Conservation (phyloP, 2,329 filamentous ascomycete species). For the Trichoderma oligosporum region DNA sequence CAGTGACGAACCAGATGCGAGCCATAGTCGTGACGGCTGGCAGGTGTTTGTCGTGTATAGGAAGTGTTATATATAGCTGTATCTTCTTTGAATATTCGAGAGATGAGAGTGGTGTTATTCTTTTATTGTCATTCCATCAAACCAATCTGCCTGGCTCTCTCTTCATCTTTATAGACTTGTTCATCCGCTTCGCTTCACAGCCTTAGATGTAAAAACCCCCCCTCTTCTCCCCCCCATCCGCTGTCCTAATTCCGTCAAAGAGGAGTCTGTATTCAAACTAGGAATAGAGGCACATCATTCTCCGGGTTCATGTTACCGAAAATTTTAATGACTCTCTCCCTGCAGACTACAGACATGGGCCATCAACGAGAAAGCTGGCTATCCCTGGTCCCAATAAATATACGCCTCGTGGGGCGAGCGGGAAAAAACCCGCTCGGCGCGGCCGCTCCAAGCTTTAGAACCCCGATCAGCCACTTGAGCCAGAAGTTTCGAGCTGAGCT, state of each 20-base stretch:
- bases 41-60: not conserved
- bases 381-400: slow-evolving; percentile 1
- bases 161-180: slow-evolving; percentile 7
- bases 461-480: not conserved
- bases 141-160: not conserved
- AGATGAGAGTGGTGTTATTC: not conserved
- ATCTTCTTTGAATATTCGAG: not conserved
- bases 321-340: no score
- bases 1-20: slow-evolving; percentile 45
- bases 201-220: not conserved
- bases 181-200: not conserved
- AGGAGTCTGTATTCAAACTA: no score
- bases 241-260: not conserved
- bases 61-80: not conserved
- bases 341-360: no score
- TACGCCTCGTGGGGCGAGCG: not conserved
- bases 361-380: no score
- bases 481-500: not conserved
- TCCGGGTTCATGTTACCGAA: no score
- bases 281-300: no score
- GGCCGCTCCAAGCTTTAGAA: slow-evolving; percentile 11
- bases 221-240: not conserved
- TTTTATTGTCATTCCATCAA: not conserved
- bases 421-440: not conserved
- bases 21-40: not conserved